Percentiles rank a stretch among this genome's conserved stretches.
phyloP scores from a whole-genome alignment of 2,329 filamentous ascomycete species.

The Chaetothyriales sp. region DNA sequence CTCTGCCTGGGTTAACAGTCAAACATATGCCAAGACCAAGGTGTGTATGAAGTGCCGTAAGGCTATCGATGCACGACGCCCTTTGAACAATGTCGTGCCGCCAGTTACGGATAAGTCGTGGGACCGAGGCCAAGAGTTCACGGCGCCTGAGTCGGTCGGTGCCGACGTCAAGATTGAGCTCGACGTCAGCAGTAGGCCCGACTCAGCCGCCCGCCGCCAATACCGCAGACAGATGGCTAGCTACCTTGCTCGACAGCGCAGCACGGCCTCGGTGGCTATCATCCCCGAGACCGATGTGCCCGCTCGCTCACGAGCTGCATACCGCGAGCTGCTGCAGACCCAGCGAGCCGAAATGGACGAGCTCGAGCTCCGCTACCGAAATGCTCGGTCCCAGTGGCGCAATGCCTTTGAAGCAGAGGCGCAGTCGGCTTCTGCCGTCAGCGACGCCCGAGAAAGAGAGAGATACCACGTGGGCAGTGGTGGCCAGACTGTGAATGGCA shows the following conservation, averaged over 20 bases:
- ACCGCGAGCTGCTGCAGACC: not conserved
- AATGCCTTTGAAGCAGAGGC: not conserved
- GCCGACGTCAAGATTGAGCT: slow-evolving; percentile 9
- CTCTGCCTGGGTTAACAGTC: slow-evolving; percentile 15
- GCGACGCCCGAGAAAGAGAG: not conserved
- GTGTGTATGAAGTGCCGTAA: slow-evolving; percentile 14
- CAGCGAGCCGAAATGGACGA: not conserved
- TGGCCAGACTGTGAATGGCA: not conserved
- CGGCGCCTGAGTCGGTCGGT: slow-evolving; percentile 10
- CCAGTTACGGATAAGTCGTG: slow-evolving; percentile 11
- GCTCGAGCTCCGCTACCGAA: not conserved
- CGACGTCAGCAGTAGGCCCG: slow-evolving; percentile 9
- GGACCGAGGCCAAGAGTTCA: slow-evolving; percentile 12
- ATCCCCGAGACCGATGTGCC: slow-evolving; percentile 2
- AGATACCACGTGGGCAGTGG: not conserved
- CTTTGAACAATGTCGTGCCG: slow-evolving; percentile 11
- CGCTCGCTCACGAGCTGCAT: not conserved
- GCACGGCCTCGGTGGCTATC: not conserved
- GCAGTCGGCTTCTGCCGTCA: not conserved
- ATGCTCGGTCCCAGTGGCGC: not conserved
- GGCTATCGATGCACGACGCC: slow-evolving; percentile 11
- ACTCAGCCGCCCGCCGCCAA: slow-evolving; percentile 5
- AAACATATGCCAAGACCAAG: slow-evolving; percentile 9
- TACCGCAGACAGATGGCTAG: slow-evolving; percentile 2
- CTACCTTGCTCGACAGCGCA: slow-evolving; percentile 3